These are phyloP conservation scores for Akanthomyces dipterigenus DNA, from an alignment of 2,329 filamentous ascomycete species.

Conservation along the genomic window DNA sequence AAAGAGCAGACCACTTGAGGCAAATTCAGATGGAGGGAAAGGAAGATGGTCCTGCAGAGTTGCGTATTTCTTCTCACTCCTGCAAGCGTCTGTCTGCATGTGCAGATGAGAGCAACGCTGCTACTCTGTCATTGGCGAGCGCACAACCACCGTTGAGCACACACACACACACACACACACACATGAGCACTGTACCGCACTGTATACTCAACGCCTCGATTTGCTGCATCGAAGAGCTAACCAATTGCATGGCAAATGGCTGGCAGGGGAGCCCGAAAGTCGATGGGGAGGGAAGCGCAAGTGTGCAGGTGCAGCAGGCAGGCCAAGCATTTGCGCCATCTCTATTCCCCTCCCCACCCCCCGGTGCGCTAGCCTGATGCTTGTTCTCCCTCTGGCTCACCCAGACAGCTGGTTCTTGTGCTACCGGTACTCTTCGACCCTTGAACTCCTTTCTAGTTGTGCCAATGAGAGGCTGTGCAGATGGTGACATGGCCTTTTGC, in stretches of 20 bases:
- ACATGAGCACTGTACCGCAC: neutral
- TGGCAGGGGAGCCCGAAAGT: neutral
- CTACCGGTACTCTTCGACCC: too few relatives aligned
- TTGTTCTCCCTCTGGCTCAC: neutral
- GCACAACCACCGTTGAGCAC: too few relatives aligned
- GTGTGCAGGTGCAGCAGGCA: neutral
- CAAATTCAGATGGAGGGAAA: too few relatives aligned
- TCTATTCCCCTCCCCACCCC: neutral
- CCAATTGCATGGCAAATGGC: neutral
- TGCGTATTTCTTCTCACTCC: too few relatives aligned
- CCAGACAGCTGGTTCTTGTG: neutral
- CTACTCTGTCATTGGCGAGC: too few relatives aligned
- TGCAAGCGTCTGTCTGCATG: neutral
- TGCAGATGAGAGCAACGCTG: neutral
- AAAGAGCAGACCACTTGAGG: too few relatives aligned
- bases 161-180: too few relatives aligned
- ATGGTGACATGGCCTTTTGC: too few relatives aligned
- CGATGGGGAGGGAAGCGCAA: neutral
- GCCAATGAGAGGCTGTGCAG: too few relatives aligned
- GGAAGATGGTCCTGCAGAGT: too few relatives aligned
- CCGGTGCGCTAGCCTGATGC: slow-evolving; percentile 5
- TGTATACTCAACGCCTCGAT: neutral
- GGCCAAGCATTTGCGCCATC: neutral
- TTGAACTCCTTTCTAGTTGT: too few relatives aligned
- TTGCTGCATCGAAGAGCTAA: neutral